Evolutionary conservation across 2,329 filamentous ascomycete genomes (phyloP).

Genomic region (Trichophyton simii): DNA sequence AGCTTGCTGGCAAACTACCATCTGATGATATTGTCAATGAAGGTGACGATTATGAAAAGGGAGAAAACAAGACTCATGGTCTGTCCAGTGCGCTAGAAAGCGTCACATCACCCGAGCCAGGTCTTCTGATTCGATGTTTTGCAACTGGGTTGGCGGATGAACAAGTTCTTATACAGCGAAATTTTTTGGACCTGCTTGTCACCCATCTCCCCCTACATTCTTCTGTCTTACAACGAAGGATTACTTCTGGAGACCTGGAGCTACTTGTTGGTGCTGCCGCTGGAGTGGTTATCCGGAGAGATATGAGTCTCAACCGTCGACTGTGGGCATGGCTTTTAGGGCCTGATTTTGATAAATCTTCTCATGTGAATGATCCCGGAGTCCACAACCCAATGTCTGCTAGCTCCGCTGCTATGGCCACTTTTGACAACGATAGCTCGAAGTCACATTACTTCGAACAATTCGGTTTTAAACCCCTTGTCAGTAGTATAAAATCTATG

Average conservation of each 20-base stretch:
- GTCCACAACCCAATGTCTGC: conserved; percentile 18
- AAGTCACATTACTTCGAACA: conserved; percentile 72
- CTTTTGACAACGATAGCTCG: conserved; percentile 38
- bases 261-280: conserved; percentile 68
- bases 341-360: conserved; percentile 44
- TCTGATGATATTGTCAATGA: neutral
- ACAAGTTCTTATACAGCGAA: conserved; percentile 82
- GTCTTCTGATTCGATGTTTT: conserved; percentile 79
- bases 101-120: conserved; percentile 65
- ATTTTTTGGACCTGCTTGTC: conserved; percentile 84
- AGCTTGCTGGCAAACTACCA: conserved; percentile 39
- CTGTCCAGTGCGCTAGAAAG: conserved; percentile 31
- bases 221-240: conserved; percentile 60
- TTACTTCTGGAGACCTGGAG: conserved; percentile 64
- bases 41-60: conserved; percentile 16
- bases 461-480: conserved; percentile 62
- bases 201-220: conserved; percentile 80
- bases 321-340: conserved; percentile 96
- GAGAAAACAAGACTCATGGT: conserved; percentile 15
- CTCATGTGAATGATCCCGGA: conserved; percentile 27
- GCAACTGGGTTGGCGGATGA: conserved; percentile 77
- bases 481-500: conserved; percentile 62
- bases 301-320: conserved; percentile 91
- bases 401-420: conserved; percentile 17
- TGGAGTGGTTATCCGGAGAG: conserved; percentile 75